These are phyloP conservation scores for Creolimax fragrantissima DNA, from an alignment of 78 protist genomes.

Conservation along the genomic window DNA sequence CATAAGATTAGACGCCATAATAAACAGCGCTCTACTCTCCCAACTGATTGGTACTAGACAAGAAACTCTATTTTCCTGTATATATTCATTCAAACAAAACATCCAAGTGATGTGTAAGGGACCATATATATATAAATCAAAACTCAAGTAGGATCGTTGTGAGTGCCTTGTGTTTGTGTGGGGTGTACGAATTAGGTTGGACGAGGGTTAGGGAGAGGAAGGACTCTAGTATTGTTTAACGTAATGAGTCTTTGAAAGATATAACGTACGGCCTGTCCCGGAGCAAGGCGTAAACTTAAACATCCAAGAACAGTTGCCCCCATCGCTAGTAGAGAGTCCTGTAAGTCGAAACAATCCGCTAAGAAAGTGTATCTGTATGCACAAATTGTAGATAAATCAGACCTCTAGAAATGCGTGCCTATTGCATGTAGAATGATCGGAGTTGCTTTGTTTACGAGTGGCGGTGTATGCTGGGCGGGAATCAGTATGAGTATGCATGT, in stretches of 20 bases:
- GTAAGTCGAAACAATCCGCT: background rate
- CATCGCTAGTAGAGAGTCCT: background rate
- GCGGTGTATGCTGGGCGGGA: too few relatives aligned
- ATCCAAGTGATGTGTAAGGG: background rate
- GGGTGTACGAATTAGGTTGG: background rate
- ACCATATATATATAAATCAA: too few relatives aligned
- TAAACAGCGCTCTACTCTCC: slow-evolving; percentile 13
- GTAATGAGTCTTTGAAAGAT: too few relatives aligned
- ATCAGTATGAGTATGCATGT: too few relatives aligned
- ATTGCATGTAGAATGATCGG: too few relatives aligned
- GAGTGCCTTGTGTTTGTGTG: background rate
- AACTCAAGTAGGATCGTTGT: background rate
- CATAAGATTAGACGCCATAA: background rate
- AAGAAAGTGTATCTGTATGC: background rate
- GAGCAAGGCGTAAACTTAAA: background rate
- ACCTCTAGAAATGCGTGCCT: too few relatives aligned
- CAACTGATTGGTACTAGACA: slow-evolving; percentile 11
- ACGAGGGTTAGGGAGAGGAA: background rate
- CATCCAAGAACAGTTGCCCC: slow-evolving; percentile 13
- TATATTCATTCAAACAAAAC: background rate
- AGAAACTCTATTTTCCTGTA: background rate
- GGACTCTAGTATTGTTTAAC: too few relatives aligned
- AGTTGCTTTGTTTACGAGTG: too few relatives aligned
- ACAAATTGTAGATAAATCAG: too few relatives aligned
- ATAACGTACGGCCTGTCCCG: too few relatives aligned